A percentile compares a stretch with the other conserved stretches of the same genome.
Evolutionary conservation across 2,329 filamentous ascomycete genomes (phyloP).

Genomic region (Xylaria sp.): DNA sequence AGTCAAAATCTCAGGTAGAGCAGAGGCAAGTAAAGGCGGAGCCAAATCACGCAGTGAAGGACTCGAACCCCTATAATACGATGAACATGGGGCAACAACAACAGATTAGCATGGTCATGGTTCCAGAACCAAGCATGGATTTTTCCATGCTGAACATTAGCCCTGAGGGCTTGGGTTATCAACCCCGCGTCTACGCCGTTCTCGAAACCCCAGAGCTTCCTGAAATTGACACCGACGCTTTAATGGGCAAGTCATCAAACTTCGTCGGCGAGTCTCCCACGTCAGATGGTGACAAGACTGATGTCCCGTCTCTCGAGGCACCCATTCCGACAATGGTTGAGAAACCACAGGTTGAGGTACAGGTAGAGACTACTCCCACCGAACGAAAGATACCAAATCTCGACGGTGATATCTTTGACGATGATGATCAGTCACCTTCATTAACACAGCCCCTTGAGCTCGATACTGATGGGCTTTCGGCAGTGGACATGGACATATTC

Average conservation of each 20-base stretch:
- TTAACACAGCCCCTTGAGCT: constrained; percentile 45
- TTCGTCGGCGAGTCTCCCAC: constrained; percentile 54
- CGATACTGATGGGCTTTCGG: constrained; percentile 49
- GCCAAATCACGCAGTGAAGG: constrained; percentile 64
- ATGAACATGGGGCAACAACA: constrained; percentile 61
- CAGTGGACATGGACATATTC: constrained; percentile 52
- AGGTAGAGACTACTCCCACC: constrained; percentile 33
- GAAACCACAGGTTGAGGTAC: constrained; percentile 41
- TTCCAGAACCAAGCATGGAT: constrained; percentile 79
- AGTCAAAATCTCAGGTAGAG: constrained; percentile 48
- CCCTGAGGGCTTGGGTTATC: constrained; percentile 60
- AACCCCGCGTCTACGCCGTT: constrained; percentile 76
- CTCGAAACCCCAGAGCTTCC: constrained; percentile 72
- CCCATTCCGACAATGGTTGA: constrained; percentile 43
- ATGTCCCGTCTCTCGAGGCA: constrained; percentile 59
- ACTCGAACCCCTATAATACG: constrained; percentile 65
- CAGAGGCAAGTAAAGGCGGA: constrained; percentile 47
- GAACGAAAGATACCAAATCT: constrained; percentile 40
- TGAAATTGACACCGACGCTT: constrained; percentile 62
- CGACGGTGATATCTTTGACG: constrained; percentile 66
- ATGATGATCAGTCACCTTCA: constrained; percentile 45
- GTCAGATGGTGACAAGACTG: constrained; percentile 60
- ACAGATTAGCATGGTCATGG: constrained; percentile 81
- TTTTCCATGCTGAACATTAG: constrained; percentile 73
- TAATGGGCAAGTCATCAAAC: constrained; percentile 74